These are phyloP conservation scores for Cryoendolithus antarcticus DNA, from an alignment of 2,329 filamentous ascomycete genomes.

Conservation along the genomic window DNA sequence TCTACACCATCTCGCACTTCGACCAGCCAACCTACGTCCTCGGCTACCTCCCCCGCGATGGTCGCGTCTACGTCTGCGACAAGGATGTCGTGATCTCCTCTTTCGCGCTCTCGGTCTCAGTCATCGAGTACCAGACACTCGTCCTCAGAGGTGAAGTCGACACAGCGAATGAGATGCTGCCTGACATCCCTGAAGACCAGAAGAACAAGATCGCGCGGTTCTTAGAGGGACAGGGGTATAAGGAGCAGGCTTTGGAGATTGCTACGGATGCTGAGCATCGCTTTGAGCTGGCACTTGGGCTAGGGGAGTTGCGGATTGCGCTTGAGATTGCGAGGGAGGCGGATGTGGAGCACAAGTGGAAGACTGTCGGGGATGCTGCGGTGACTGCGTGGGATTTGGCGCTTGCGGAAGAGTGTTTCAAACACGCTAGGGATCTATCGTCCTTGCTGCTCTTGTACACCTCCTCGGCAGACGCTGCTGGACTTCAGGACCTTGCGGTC, in stretches of 20 bases:
- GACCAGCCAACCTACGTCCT: slow-evolving; percentile 91
- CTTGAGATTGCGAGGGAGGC: slow-evolving; percentile 71
- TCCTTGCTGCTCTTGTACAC: slow-evolving; percentile 81
- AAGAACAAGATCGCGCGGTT: slow-evolving; percentile 98
- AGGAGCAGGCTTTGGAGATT: slow-evolving; percentile 90
- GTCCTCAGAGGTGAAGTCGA: slow-evolving; percentile 92
- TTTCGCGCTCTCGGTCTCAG: slow-evolving; percentile 78
- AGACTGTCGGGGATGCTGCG: slow-evolving; percentile 87
- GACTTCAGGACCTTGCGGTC: slow-evolving; percentile 57
- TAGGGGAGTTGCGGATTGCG: slow-evolving; percentile 76
- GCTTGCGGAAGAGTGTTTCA: slow-evolving; percentile 87
- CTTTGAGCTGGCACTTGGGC: slow-evolving; percentile 76
- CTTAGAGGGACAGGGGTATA: slow-evolving; percentile 92
- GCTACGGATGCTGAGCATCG: slow-evolving; percentile 93
- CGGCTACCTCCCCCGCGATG: slow-evolving; percentile 89
- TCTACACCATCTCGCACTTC: slow-evolving; percentile 94
- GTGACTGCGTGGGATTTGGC: slow-evolving; percentile 74
- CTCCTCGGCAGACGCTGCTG: slow-evolving; percentile 66
- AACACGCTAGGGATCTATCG: slow-evolving; percentile 77
- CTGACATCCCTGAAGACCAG: slow-evolving; percentile 79
- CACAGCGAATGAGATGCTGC: slow-evolving; percentile 69
- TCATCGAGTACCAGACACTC: slow-evolving; percentile 93
- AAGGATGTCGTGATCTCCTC: slow-evolving; percentile 90
- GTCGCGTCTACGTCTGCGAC: slow-evolving; percentile 87
- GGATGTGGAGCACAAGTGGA: slow-evolving; percentile 95